Evolutionary conservation across 768 basidiomycete genomes (phyloP), one percentile per base, ranked within the genome.

Genomic region (Gautieria morchelliformis): DNA sequence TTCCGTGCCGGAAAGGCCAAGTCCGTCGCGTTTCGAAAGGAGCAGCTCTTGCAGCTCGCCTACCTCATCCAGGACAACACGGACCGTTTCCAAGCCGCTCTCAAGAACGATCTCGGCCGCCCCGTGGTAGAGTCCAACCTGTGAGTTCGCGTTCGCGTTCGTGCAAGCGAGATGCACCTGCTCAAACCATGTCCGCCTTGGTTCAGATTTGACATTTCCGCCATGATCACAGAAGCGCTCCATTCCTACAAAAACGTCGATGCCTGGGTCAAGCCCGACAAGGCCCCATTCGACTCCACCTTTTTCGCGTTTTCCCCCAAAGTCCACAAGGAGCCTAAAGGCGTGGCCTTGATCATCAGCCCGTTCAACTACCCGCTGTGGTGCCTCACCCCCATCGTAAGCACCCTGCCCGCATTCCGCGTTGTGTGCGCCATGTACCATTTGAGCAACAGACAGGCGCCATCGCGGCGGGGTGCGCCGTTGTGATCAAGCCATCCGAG

Each of bases 251-350:
- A 63, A 27, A 58, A 62, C 47, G 53, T 71, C 35, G 67, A 66
- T 27, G 61, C 62, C 20, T 71, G 70, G 70, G 58, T 64, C 33
- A 64, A 63, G 59, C 64, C 66, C 10, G 59, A 61, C 9, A 49
- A 48, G 10, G 63, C 63, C 11, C 60, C 62, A 20, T 62, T 66
- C 27, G 52, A 47, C 17, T 30, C 59, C 12, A 58, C 40, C 44
- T 65, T 57, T 51, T 53, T 42, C 30, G 41, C 58, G 4, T 57
- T 66, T 40, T 60, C 58, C 27, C 65, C 68, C 8, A 61, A 45
- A 11, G 55, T 71, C 3, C 57, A 61, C 17, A 62, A 64, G 44
- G 63, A 64, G 37, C 67, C 70, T 1, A 66, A 68, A 44, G 65
- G 58, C 24, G 55, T 59, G 1, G 64, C 42, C 1, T 48, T 67